Evolutionary conservation across 2,329 filamentous ascomycete species (phyloP), one percentile per base, ranked within the genome.

Genomic region (Aspergillus latus): DNA sequence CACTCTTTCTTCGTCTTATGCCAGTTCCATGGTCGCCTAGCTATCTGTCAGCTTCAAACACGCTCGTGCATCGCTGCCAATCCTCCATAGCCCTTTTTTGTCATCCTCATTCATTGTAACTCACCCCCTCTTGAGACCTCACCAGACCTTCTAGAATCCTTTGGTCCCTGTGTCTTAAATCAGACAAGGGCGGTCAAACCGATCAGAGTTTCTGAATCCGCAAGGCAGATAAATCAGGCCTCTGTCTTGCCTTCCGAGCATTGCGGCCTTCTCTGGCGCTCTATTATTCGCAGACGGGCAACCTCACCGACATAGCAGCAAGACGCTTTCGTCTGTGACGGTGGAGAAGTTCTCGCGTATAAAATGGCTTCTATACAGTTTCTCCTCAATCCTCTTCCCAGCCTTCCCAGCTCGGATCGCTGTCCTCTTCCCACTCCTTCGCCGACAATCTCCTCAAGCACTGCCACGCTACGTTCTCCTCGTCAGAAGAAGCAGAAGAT

Each of bases 351-450:
- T 2, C 21, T 13, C 37, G 10, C 15, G n/a, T 36, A 51, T 42
- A 45, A 51, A 59, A 89, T 89, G 86, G 72, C 87, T 59, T 84
- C 86, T 47, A 79, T 89, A 62, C 78, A 83, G 37, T 86, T 84
- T 62, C 79, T 89, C 66, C 82, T 89, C 68, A 89, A 89, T 68
- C 86, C 86, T 63, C 72, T 78, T 50, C 78, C 81, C 59, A 69
- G 78, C 56, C 46, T 51, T 11, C 30, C 39, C 26, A 32, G 21
- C 4, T 15, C 48, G 26, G 49, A 49, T 46, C 61, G 58, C 59
- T 65, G 58, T 40, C 65, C 68, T 63, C 71, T 65, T 45, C 68
- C 63, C 51, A 77, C 71, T 68, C 72, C 66, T 15, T 63, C 73
- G 69, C 70, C 74, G 68, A 67, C 74, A 76, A 63, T 75, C 72